Evolutionary conservation across 306 rosid species (phyloP).

Genomic region (Bauhinia variegata): DNA sequence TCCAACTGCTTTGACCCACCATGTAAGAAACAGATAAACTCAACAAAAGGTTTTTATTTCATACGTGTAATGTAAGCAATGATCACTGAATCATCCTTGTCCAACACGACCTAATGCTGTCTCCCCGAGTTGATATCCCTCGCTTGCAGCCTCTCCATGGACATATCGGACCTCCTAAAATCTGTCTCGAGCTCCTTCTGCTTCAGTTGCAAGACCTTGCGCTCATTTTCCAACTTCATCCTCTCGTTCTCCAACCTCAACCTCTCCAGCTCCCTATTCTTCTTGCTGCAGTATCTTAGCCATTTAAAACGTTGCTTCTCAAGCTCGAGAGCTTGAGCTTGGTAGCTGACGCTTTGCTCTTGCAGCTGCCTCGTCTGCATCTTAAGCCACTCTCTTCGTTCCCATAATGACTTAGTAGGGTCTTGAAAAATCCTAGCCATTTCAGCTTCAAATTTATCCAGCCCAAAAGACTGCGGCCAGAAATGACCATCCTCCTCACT

Average conservation of each 20-base stretch:
- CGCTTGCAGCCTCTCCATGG: slow-evolving; percentile 54
- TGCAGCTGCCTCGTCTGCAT: slow-evolving; percentile 64
- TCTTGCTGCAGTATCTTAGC: slow-evolving; percentile 89
- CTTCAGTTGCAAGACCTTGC: slow-evolving; percentile 63
- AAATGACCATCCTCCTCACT: slow-evolving; percentile 58
- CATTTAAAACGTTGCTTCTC: slow-evolving; percentile 88
- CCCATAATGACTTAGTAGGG: slow-evolving; percentile 58
- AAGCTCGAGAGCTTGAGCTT: slow-evolving; percentile 71
- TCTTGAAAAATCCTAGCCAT: slow-evolving; percentile 65
- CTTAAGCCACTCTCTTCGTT: slow-evolving; percentile 71
- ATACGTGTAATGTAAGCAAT: slow-evolving; percentile 32
- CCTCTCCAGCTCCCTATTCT: slow-evolving; percentile 79
- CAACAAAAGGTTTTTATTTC: slow-evolving; percentile 31
- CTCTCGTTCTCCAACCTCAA: slow-evolving; percentile 75
- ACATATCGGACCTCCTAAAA: slow-evolving; percentile 49
- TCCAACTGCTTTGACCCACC: slow-evolving; percentile 9
- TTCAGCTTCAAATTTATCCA: slow-evolving; percentile 64
- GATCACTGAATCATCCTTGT: slow-evolving; percentile 17
- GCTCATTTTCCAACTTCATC: slow-evolving; percentile 75
- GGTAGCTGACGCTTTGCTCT: slow-evolving; percentile 59
- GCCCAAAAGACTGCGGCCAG: slow-evolving; percentile 46
- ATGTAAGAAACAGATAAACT: slow-evolving; percentile 10
- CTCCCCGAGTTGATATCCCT: slow-evolving; percentile 62
- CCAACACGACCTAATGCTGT: slow-evolving; percentile 44
- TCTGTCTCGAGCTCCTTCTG: slow-evolving; percentile 66